Percentiles rank a stretch among this genome's conserved stretches.
These are phyloP conservation scores for Colletotrichum godetiae DNA, from an alignment of 2,329 filamentous ascomycete species.

Conservation along the genomic window DNA sequence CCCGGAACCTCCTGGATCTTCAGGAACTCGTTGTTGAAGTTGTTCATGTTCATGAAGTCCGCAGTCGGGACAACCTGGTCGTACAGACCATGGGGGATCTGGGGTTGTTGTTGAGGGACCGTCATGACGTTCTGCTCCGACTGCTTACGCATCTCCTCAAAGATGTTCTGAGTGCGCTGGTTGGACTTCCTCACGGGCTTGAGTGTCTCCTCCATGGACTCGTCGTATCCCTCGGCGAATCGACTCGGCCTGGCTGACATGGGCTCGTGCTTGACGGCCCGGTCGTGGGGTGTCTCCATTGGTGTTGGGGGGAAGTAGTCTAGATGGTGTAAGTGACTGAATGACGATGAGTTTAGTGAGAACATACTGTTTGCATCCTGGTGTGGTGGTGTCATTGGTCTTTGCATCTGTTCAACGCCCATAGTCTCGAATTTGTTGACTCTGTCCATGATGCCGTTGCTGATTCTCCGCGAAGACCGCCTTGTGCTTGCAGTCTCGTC, in stretches of 20 bases:
- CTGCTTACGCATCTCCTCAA: constrained; percentile 69
- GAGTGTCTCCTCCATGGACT: constrained; percentile 75
- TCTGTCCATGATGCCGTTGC: constrained; percentile 70
- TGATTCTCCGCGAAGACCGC: constrained; percentile 62
- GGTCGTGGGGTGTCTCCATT: constrained; percentile 69
- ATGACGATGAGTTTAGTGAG: background rate
- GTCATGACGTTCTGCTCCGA: constrained; percentile 57
- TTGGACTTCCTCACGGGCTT: constrained; percentile 63
- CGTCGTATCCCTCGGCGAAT: constrained; percentile 71
- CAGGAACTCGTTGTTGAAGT: constrained; percentile 56
- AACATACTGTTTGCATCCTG: constrained; percentile 70
- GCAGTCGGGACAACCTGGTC: constrained; percentile 63
- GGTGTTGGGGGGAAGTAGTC: constrained; percentile 76
- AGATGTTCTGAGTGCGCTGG: constrained; percentile 61
- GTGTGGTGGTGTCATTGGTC: constrained; percentile 71
- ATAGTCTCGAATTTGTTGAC: constrained; percentile 70
- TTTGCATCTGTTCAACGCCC: constrained; percentile 55
- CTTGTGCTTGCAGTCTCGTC: constrained; percentile 56
- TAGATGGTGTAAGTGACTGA: constrained; percentile 45
- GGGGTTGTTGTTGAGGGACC: constrained; percentile 42
- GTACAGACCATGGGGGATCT: constrained; percentile 53
- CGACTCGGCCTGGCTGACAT: constrained; percentile 51
- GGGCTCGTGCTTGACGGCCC: constrained; percentile 54
- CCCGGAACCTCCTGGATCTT: constrained; percentile 52
- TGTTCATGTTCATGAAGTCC: constrained; percentile 68